Conservation (phyloP, 805 yeast genomes). For the Candida hispaniensis region DNA sequence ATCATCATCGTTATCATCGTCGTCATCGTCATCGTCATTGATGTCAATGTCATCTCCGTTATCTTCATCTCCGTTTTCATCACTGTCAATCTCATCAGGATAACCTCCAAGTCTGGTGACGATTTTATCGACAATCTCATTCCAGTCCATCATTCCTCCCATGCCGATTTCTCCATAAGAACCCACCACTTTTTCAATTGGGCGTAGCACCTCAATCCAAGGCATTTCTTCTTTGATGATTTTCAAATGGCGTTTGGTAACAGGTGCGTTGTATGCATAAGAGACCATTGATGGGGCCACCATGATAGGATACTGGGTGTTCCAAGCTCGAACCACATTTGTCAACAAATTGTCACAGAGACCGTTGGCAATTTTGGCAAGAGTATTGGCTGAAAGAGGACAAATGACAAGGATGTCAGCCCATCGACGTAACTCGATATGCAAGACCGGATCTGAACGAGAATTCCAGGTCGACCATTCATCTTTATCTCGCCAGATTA, state of each 20-base stretch:
- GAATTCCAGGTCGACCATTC: conserved; percentile 87
- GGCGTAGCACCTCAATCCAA: conserved; percentile 87
- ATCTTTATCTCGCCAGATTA: conserved; percentile 86
- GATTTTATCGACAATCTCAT: conserved; percentile 79
- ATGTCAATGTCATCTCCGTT: conserved; percentile 33
- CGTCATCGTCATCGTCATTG: conserved; percentile 28
- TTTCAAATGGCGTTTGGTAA: conserved; percentile 73
- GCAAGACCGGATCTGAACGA: conserved; percentile 83
- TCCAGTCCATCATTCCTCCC: conserved; percentile 99
- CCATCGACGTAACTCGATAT: conserved; percentile 92
- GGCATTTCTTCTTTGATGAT: conserved; percentile 82
- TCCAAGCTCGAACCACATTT: conserved; percentile 90
- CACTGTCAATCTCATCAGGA: conserved; percentile 46
- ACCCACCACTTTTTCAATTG: conserved; percentile 87
- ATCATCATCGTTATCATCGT: conserved; percentile 25
- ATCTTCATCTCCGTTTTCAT: conserved; percentile 37
- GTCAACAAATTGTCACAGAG: conserved; percentile 87
- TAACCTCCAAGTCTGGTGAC: conserved; percentile 59
- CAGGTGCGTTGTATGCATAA: conserved; percentile 78
- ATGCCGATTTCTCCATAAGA: conserved; percentile 96
- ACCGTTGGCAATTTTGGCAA: conserved; percentile 82
- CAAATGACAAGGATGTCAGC: conserved; percentile 88
- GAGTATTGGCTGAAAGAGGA: conserved; percentile 89
- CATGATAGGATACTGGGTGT: conserved; percentile 76
- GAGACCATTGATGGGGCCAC: conserved; percentile 96